Evolutionary conservation across 1,139 yeast genomes (phyloP), one percentile per base, ranked within the genome.

Genomic region (Pneumocystis sp.): DNA sequence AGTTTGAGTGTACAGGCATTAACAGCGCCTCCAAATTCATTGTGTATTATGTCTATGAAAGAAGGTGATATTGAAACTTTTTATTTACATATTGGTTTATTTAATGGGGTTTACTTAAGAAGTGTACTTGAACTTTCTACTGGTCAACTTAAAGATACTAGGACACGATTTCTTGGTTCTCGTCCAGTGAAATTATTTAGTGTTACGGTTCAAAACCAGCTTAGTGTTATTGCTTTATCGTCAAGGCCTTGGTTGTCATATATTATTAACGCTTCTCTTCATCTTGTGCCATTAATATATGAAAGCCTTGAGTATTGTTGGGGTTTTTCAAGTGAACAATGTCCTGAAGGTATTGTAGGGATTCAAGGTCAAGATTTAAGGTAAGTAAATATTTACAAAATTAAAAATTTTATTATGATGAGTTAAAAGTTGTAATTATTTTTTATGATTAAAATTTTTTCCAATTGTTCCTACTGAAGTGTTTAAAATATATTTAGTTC

Each of bases 51-150:
- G 65, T 70, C 76, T n/a, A 76, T 78, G 78, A 69, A 69, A 4
- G 77, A 73, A 56, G 70, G 73, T 0, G 64, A 62, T 19, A 63
- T 65, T 3, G 68, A 68, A 10, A 68, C 71, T 3, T 69, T 76
- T 3, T 77, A 75, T 66, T 80, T 88, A 7, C 95, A 90, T 74
- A 82, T 89, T 64, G 97, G 97, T 0, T 79, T 91, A 79, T 81
- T 78, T 35, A 89, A 85, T 73, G 98, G 98, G 44, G 83, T 90
- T 0, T 89, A 87, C 75, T 85, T 86, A 1, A 78, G 85, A 40
- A 82, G 89, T 0, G 77, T 77, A 7, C 71, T 89, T 42, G 89
- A 87, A 70, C 74, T 75, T 0, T 72, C 78, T 2, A 79, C 85
- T 1, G 97, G 96, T 0, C 81, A 82, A 63, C 75, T 91, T 17